phyloP scores from a whole-genome alignment of 78 protist genomes.

The Carpediemonas membranifera region DNA sequence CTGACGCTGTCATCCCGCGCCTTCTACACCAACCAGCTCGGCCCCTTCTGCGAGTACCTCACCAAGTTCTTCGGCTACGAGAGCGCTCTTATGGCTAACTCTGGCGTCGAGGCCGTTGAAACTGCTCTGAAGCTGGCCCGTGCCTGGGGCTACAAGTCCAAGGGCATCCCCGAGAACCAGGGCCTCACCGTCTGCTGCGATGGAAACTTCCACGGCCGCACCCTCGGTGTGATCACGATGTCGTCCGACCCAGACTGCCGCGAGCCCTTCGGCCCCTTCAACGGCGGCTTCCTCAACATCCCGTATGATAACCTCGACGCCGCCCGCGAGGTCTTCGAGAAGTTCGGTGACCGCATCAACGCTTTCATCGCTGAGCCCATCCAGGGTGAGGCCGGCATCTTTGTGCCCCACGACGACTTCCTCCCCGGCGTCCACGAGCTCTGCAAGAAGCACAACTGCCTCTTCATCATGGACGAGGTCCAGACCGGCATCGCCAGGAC shows the following conservation, averaged over 20 bases:
- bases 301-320: constrained; percentile 63
- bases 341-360: constrained; percentile 31
- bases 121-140: constrained; percentile 84
- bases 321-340: constrained; percentile 41
- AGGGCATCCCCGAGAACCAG: constrained; percentile 59
- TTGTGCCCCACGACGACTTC: constrained; percentile 80
- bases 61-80: constrained; percentile 48
- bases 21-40: constrained; percentile 69
- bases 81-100: constrained; percentile 43
- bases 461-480: constrained; percentile 88
- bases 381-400: constrained; percentile 88
- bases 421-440: constrained; percentile 38
- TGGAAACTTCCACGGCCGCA: constrained; percentile 88
- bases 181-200: constrained; percentile 59
- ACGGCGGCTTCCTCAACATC: neutral
- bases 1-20: constrained; percentile 87
- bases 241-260: constrained; percentile 65
- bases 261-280: constrained; percentile 57
- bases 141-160: constrained; percentile 71
- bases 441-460: constrained; percentile 77
- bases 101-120: constrained; percentile 92
- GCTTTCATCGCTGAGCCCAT: constrained; percentile 89
- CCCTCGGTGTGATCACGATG: constrained; percentile 66
- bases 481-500: constrained; percentile 73
- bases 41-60: constrained; percentile 20